Evolutionary conservation across 139 green algal genomes (phyloP).

Genomic region (Diplosphaera chodatii): DNA sequence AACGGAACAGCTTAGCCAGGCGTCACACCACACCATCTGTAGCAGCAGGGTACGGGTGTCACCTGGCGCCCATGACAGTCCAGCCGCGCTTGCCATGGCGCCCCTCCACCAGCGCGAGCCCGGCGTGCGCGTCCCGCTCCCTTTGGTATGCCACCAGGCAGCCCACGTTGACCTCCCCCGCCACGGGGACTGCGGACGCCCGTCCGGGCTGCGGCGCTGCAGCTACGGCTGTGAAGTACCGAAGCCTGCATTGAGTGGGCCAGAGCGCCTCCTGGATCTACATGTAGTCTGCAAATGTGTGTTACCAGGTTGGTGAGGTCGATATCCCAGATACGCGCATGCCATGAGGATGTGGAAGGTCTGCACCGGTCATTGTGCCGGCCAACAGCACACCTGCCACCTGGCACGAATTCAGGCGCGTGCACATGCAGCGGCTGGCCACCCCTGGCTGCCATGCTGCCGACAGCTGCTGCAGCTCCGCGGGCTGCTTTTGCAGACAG

Average conservation of each 20-base stretch:
- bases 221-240: neutral
- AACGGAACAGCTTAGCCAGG: too few species aligned
- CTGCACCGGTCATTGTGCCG: too few species aligned
- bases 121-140: constrained; percentile 20
- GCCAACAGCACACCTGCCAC: neutral
- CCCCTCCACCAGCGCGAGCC: constrained; percentile 30
- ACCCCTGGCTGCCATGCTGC: neutral
- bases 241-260: too few species aligned
- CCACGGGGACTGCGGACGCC: neutral
- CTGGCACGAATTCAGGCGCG: neutral
- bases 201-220: neutral
- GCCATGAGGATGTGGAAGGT: too few species aligned
- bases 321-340: too few species aligned
- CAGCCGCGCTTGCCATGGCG: constrained; percentile 52
- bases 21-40: too few species aligned
- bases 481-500: neutral
- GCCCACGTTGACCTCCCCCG: constrained; percentile 4
- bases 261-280: too few species aligned
- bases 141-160: constrained; percentile 30
- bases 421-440: neutral
- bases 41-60: too few species aligned
- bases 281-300: too few species aligned
- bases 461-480: neutral
- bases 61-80: neutral
- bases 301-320: too few species aligned